Evolutionary conservation across 179 eudicot genomes (phyloP), one percentile per base, ranked within the genome.

Genomic region (Vitellaria paradoxa): DNA sequence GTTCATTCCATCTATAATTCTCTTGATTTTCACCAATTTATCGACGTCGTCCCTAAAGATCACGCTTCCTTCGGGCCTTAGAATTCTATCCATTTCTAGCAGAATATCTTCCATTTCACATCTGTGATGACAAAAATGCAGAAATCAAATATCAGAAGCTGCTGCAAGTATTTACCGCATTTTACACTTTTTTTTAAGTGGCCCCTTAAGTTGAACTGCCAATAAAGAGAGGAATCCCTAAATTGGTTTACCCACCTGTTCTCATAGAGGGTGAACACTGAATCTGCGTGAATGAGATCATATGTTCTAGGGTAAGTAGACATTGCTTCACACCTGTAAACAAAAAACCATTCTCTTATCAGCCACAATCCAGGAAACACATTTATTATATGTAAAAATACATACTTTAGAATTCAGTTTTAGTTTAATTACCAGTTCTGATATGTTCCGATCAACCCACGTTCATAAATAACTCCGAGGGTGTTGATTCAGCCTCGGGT

Each of bases 361-460:
- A 50, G 17, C 12, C 78, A 37, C 65, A 37, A 53, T 6, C 60
- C 49, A 17, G 46, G 7, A 47, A 14, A 10, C 12, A 49, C 45
- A 5, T 66, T 9, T 18, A 64, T 9, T 18, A 64, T 11, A 4
- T 20, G 9, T 5, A 65, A 60, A 65, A 50, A 6, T 14, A 9
- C 10, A 30, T 0, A 30, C 1, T 30, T 30, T 66, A 5, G 14
- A 21, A 74, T 11, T 55, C 37, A 64, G 70, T 23, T 6, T 45
- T 18, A 21, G 40, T 13, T n/a, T 8, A 47, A 5, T 79, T 78
- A 96, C 99, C 99, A 96, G 83, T 78, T 90, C 66, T 93, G 98
- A 67, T 96, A 96, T 0, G 97, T 91, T 49, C 99, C 99, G 50
- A 96, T 91, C 63, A 96, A 82, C 49, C 99, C 99, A 65, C 97